These are phyloP conservation scores for Pleomassaria siparia DNA, from an alignment of 2,329 filamentous ascomycete genomes.

Conservation along the genomic window DNA sequence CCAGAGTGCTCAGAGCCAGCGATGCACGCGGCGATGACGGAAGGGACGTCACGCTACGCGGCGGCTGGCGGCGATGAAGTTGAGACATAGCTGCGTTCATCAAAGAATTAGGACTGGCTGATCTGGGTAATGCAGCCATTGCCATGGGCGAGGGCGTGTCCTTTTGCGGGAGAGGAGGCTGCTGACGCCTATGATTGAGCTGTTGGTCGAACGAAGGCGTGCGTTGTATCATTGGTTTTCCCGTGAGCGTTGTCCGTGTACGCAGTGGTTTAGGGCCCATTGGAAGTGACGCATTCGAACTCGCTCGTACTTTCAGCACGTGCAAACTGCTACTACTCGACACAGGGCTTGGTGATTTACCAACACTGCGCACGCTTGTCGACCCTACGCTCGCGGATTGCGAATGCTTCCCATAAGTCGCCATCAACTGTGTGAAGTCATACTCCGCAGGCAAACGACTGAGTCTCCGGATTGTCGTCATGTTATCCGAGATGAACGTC, in stretches of 20 bases:
- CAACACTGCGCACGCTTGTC: not conserved
- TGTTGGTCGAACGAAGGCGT: constrained; percentile 9
- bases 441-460: constrained; percentile 17
- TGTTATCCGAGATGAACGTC: constrained; percentile 19
- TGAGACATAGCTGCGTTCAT: constrained; percentile 15
- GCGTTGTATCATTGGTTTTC: not conserved
- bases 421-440: constrained; percentile 21
- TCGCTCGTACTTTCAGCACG: constrained; percentile 6
- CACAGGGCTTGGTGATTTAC: constrained; percentile 4
- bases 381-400: not conserved
- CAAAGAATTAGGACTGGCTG: not conserved
- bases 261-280: constrained; percentile 13
- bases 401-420: constrained; percentile 18
- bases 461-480: constrained; percentile 20
- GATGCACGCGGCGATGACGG: constrained; percentile 21
- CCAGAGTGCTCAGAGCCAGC: constrained; percentile 12
- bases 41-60: constrained; percentile 15
- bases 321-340: constrained; percentile 2
- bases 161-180: not conserved
- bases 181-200: constrained; percentile 3
- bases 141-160: not conserved
- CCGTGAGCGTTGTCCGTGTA: not conserved
- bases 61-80: constrained; percentile 9
- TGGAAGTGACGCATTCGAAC: constrained; percentile 3
- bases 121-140: not conserved